phyloP scores from a whole-genome alignment of 1,284 basidiomycete genomes.

The Heliocybe sulcata region DNA sequence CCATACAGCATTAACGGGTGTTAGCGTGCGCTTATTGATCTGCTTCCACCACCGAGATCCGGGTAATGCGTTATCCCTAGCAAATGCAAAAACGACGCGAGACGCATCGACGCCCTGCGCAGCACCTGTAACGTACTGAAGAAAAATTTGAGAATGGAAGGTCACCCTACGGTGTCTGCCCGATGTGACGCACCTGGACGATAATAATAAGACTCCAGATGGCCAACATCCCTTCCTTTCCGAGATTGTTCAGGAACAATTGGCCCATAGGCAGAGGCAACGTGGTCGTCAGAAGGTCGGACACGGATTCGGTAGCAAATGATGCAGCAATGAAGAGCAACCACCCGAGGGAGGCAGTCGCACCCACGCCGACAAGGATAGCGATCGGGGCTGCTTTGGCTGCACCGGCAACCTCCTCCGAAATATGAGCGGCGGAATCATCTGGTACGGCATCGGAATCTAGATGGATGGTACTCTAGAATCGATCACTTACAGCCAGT shows the following conservation, averaged over 20 bases:
- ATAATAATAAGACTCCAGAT: slow-evolving; percentile 68
- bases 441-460: slow-evolving; percentile 28
- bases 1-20: slow-evolving; percentile 71
- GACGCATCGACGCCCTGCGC: slow-evolving; percentile 73
- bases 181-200: slow-evolving; percentile 41
- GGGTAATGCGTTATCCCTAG: slow-evolving; percentile 65
- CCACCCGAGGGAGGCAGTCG: slow-evolving; percentile 58
- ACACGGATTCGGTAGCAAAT: slow-evolving; percentile 52
- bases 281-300: slow-evolving; percentile 37
- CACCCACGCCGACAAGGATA: slow-evolving; percentile 60
- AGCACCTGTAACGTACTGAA: slow-evolving; percentile 62
- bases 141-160: not conserved
- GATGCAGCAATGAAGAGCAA: slow-evolving; percentile 55
- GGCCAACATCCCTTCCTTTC: slow-evolving; percentile 61
- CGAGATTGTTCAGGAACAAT: slow-evolving; percentile 56
- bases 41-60: slow-evolving; percentile 62
- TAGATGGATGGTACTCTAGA: too few relatives aligned
- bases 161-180: too few relatives aligned
- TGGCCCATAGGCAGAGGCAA: slow-evolving; percentile 69
- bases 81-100: slow-evolving; percentile 68
- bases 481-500: slow-evolving; percentile 50
- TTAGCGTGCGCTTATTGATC: slow-evolving; percentile 50
- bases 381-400: slow-evolving; percentile 67
- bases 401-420: slow-evolving; percentile 67
- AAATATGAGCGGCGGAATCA: slow-evolving; percentile 74